A percentile compares a stretch with the other conserved stretches of the same genome.
Evolutionary conservation across 2,329 filamentous ascomycete species (phyloP).

Genomic region (Claviceps monticola): DNA sequence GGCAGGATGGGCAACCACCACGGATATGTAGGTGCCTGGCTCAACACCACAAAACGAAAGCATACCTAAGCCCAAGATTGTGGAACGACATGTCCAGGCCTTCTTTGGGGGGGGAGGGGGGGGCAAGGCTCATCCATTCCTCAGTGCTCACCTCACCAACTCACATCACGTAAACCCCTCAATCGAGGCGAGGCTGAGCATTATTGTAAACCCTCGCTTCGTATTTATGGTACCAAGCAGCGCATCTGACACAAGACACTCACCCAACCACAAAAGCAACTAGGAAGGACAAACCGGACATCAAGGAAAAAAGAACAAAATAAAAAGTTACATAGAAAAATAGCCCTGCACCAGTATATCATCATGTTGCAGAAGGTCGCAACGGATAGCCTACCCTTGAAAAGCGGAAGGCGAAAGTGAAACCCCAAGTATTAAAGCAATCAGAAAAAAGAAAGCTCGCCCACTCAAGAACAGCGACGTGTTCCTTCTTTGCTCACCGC

Average conservation of each 20-base stretch:
- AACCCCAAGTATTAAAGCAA: not conserved
- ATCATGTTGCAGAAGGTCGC: not conserved
- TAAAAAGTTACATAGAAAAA: not conserved
- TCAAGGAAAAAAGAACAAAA: not conserved
- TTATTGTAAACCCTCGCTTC: not conserved
- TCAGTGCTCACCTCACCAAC: no score
- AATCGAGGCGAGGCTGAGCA: no score
- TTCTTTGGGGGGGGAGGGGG: no score
- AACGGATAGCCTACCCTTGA: not conserved
- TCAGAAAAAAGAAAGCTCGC: not conserved
- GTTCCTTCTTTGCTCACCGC: no score
- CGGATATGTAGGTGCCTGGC: no score
- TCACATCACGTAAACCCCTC: no score
- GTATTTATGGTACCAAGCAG: not conserved
- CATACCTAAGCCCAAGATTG: no score
- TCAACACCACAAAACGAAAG: no score
- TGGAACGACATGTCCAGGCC: no score
- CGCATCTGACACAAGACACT: not conserved
- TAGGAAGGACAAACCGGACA: not conserved
- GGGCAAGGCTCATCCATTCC: no score
- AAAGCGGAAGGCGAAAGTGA: not conserved
- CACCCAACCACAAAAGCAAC: not conserved
- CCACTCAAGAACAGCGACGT: not conserved
- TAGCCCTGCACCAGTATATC: not conserved
- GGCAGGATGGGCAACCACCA: no score